Evolutionary conservation across 306 rosid genomes (phyloP), one percentile per base, ranked within the genome.

Genomic region (Canavalia gladiata): DNA sequence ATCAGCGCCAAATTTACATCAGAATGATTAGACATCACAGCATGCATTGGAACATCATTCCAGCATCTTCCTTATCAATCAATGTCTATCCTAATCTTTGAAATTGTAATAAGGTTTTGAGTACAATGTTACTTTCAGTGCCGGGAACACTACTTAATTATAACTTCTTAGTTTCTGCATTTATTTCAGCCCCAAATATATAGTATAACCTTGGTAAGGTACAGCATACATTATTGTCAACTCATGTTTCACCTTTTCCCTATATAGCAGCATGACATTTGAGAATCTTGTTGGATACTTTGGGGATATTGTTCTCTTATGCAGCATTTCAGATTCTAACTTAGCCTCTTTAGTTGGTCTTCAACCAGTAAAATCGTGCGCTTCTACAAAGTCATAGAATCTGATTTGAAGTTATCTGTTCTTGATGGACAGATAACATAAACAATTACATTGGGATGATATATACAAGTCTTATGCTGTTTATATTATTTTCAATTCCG

Each of bases 401-500:
- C 83, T 47, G 83, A 85, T 81, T 57, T 81, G 83, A 34, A 54
- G 55, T 76, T 75, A 84, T 75, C 82, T 70, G 79, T 37, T 58
- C 41, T 55, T 2, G 42, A 65, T 3, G 18, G 4, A 37, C 41
- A 37, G 56, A 72, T 64, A 45, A 18, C 57, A 45, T 34, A 71
- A 18, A 46, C 29, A 72, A 8, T 54, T 49, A 78, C 63, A 77
- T 33, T 52, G 57, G 37, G 74, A 31, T 51, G 59, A 50, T 69
- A 18, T 18, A 18, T 18, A 39, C 42, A 75, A 3, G 66, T 39
- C 2, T 47, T 1, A 5, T 34, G 13, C 6, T 64, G 58, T 5
- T 10, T 30, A 34, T 47, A 25, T 4, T 51, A 28, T 49, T 47
- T 50, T 47, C 30, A 35, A 72, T 1, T 74, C 52, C 52, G 46